Conservation (phyloP, 805 yeast genomes). For the Candida montana region DNA sequence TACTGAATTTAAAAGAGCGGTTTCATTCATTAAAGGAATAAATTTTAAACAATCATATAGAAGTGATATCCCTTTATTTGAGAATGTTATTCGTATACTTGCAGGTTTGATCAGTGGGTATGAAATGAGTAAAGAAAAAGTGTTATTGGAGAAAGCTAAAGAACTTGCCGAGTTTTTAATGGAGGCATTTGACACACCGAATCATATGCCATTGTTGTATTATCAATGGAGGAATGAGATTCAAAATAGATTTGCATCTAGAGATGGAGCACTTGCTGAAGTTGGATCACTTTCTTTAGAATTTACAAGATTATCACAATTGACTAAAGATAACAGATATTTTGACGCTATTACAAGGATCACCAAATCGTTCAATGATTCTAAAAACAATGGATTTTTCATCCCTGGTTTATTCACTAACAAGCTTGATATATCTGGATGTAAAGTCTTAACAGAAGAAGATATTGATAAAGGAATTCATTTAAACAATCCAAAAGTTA, state of each 20-base stretch:
- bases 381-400: conserved; percentile 26
- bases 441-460: conserved; percentile 28
- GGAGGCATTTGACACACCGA: conserved; percentile 56
- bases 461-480: conserved; percentile 30
- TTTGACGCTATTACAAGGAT: conserved; percentile 45
- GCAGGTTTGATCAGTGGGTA: conserved; percentile 52
- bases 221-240: conserved; percentile 37
- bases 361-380: conserved; percentile 32
- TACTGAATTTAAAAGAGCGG: conserved; percentile 34
- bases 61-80: conserved; percentile 41
- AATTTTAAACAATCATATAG: conserved; percentile 37
- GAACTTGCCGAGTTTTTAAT: conserved; percentile 44
- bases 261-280: conserved; percentile 36
- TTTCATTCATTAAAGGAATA: conserved; percentile 30
- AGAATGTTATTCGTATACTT: conserved; percentile 45
- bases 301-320: conserved; percentile 45
- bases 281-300: conserved; percentile 47
- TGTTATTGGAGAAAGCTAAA: conserved; percentile 35
- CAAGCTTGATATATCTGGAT: conserved; percentile 46
- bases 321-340: conserved; percentile 43
- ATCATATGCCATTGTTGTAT: conserved; percentile 44
- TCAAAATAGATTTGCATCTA: conserved; percentile 34
- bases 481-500: conserved; percentile 28
- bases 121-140: conserved; percentile 37
- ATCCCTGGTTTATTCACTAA: conserved; percentile 41